phyloP scores from a whole-genome alignment of 179 eudicot genomes.

The Beta lomatogona region DNA sequence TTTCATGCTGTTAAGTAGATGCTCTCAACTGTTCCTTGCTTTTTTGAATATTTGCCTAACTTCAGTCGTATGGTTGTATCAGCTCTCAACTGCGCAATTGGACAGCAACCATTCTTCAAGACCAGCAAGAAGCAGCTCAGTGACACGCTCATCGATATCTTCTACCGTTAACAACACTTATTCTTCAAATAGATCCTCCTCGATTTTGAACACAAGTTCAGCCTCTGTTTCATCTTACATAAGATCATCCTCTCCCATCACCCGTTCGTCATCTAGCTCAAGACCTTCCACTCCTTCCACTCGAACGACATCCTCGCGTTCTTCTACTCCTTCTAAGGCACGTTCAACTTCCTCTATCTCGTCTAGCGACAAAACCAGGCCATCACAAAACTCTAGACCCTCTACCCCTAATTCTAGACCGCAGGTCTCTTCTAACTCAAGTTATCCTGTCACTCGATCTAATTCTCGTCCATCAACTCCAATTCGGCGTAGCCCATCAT shows the following conservation, averaged over 20 bases:
- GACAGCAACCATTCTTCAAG: conserved; percentile 65
- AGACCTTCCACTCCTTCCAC: conserved; percentile 85
- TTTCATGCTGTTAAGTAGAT: not conserved
- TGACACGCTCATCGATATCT: conserved; percentile 79
- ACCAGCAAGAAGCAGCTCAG: conserved; percentile 87
- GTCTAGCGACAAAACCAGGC: conserved; percentile 56
- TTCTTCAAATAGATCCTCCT: conserved; percentile 61
- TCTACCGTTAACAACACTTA: conserved; percentile 52
- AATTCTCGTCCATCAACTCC: conserved; percentile 93
- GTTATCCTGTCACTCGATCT: conserved; percentile 49
- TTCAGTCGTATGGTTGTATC: conserved; percentile 29
- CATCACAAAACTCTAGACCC: conserved; percentile 75
- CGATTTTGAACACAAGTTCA: conserved; percentile 90
- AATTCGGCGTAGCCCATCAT: conserved; percentile 62
- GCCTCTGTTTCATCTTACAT: conserved; percentile 92
- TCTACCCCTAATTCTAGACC: conserved; percentile 93
- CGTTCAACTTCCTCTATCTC: conserved; percentile 59
- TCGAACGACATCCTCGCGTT: conserved; percentile 69
- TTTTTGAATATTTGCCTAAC: conserved; percentile 21
- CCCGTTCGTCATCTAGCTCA: conserved; percentile 70
- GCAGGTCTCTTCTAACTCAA: conserved; percentile 54
- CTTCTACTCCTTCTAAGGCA: conserved; percentile 77
- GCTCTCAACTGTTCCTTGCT: not conserved
- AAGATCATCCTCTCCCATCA: conserved; percentile 79
- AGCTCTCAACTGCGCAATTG: conserved; percentile 75